Percentiles rank a stretch among this genome's conserved stretches.
Evolutionary conservation across 2,329 filamentous ascomycete species (phyloP).

Genomic region (Neofusicoccum sp.): DNA sequence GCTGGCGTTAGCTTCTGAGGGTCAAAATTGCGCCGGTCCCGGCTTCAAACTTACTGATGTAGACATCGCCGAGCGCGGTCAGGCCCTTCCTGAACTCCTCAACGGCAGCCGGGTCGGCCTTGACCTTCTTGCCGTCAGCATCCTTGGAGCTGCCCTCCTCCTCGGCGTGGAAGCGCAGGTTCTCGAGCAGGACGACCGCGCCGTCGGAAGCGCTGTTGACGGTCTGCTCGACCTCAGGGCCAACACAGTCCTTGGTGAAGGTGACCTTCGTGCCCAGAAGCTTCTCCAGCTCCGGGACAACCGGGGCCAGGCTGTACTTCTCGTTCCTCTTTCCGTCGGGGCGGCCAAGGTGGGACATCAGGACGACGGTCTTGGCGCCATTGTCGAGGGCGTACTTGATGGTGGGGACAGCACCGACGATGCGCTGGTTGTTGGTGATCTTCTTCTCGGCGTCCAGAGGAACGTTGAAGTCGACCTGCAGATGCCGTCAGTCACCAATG

Average conservation of each 20-base stretch:
- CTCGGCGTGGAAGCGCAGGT: conserved; percentile 96
- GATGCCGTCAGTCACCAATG: not conserved
- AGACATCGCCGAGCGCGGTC: conserved; percentile 92
- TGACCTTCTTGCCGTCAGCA: conserved; percentile 91
- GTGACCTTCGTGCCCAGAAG: conserved; percentile 79
- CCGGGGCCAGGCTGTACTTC: conserved; percentile 94
- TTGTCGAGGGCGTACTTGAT: conserved; percentile 92
- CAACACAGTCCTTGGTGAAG: conserved; percentile 88
- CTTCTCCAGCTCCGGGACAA: conserved; percentile 89
- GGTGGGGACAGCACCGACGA: conserved; percentile 89
- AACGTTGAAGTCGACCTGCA: conserved; percentile 98
- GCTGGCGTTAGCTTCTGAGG: conserved; percentile 22
- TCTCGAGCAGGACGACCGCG: conserved; percentile 88
- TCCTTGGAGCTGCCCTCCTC: conserved; percentile 97
- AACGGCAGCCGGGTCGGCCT: conserved; percentile 92
- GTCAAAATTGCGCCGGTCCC: not conserved
- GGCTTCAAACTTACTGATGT: conserved; percentile 70
- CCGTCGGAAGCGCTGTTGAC: conserved; percentile 81
- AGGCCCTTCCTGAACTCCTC: conserved; percentile 92
- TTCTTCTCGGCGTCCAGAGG: conserved; percentile 91
- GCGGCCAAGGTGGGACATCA: conserved; percentile 98
- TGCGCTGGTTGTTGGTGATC: conserved; percentile 97
- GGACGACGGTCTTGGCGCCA: conserved; percentile 85
- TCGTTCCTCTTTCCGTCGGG: conserved; percentile 84
- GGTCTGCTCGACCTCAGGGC: conserved; percentile 82